Percentiles rank a stretch among this genome's conserved stretches.
These are phyloP conservation scores for Zostera marina DNA, from an alignment of 116 monocot species.

Conservation along the genomic window DNA sequence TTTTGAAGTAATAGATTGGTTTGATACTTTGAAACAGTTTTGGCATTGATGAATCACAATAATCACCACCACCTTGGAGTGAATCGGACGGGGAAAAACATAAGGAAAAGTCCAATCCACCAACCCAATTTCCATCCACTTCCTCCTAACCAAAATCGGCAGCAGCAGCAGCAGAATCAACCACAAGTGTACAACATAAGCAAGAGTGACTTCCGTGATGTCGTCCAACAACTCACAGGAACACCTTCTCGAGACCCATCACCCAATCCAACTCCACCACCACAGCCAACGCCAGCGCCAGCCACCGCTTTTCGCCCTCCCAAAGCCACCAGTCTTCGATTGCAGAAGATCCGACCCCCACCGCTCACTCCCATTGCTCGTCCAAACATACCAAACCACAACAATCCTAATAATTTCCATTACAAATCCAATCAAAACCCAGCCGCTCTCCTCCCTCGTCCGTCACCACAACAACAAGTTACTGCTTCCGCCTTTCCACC, in stretches of 20 bases:
- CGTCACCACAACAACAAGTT: conserved; percentile 5
- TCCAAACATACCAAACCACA: conserved; percentile 19
- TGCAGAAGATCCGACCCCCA: conserved; percentile 54
- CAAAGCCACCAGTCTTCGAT: conserved; percentile 33
- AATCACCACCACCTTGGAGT: conserved; percentile 34
- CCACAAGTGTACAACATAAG: conserved; percentile 84
- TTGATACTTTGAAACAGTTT: too few species aligned
- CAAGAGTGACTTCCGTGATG: conserved; percentile 79
- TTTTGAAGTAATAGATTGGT: too few species aligned
- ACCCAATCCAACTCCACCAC: not conserved
- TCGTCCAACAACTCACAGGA: conserved; percentile 83
- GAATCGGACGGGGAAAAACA: conserved; percentile 51
- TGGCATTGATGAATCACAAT: conserved; percentile 5
- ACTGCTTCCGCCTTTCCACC: not conserved
- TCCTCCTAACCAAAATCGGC: not conserved
- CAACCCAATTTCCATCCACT: conserved; percentile 9
- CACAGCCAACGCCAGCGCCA: too few species aligned
- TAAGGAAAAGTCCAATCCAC: conserved; percentile 62
- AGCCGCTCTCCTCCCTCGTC: conserved; percentile 8
- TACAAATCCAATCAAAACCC: conserved; percentile 19
- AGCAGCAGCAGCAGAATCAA: conserved; percentile 19
- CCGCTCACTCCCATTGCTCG: conserved; percentile 48
- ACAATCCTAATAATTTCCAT: not conserved
- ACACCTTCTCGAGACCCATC: conserved; percentile 14
- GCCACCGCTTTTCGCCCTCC: conserved; percentile 9